Evolutionary conservation across 2,329 filamentous ascomycete genomes (phyloP), one percentile per base, ranked within the genome.

Genomic region (Aspergillus flavus): DNA sequence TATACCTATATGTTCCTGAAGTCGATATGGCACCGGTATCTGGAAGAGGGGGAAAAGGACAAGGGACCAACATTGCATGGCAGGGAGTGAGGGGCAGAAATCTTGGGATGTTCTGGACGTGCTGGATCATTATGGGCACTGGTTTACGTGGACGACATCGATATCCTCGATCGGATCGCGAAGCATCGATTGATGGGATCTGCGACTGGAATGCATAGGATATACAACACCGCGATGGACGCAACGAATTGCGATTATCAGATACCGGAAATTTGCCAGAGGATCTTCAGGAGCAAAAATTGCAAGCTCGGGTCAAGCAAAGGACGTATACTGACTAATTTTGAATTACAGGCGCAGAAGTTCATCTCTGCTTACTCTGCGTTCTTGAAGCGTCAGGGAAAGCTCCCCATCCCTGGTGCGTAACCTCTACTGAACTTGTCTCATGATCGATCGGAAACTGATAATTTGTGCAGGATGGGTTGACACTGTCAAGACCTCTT

Each of bases 401-500:
- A 89, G 82, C 86, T 90, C 69, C 87, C 86, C 76, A 89, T 89
- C 75, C 87, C 87, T 82, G 87, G 86, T 88, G 79, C 81, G 86
- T 85, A 65, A 64, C 26, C 41, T 48, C 21, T n/a, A 21, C 23
- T 43, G 30, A 48, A 19, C 30, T 32, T 34, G 23, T 16, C 41
- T 32, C 11, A 14, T 10, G 46, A 50, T 53, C 52, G 45, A 61
- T 52, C 26, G 32, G 36, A 62, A 10, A 50, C 53, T 64, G 50
- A 54, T 41, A 32, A 41, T 41, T 6, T 34, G 9, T 30, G 48
- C 58, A 96, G 93, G 93, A 87, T 98, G 94, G 94, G 94, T 97
- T 83, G 95, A 99, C 82, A 97, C 94, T 79, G 95, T 98, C 86
- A 99, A 99, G 91, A 97, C 94, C 75, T 94, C 93, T 78, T 88